Base-by-base conservation (phyloP, 805 yeast species). In the Cyberlindnera misumaiensis region DNA sequence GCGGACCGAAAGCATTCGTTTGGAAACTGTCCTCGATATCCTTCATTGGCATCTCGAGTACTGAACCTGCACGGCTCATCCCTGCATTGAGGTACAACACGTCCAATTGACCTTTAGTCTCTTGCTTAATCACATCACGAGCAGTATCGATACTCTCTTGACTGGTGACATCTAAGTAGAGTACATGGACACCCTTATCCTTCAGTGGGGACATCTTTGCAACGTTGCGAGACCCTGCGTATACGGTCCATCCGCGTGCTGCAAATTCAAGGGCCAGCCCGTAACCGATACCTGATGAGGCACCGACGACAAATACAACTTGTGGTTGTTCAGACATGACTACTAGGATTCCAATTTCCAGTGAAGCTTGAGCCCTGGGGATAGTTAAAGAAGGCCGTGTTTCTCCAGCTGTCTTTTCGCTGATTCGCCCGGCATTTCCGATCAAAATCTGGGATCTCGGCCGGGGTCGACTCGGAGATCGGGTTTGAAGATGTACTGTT, bases 281-380 rank as follows among this genome's bases (percentile, higher is more conserved):
- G 42, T 59, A 67, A 0, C 83, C 83, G 38, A 77, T 77, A 12
- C 83, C 83, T 0, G 75, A 66, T 0, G 80, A 73, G 6, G 78
- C 77, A 10, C 83, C 83, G 1, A 80, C 73, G 24, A 77, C 72
- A 32, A 78, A 62, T 5, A 77, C 84, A 8, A 20, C 24, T 20
- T 20, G 5, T 5, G 24, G 8, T 20, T 20, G 24, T 8, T 20
- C 24, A 20, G 24, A 20, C 24, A 20, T 20, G n/a, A n/a, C n/a
- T n/a, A n/a, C n/a, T n/a, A n/a, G n/a, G n/a, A n/a, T n/a, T n/a
- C n/a, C n/a, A n/a, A n/a, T n/a, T n/a, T n/a, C n/a, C n/a, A n/a
- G n/a, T n/a, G n/a, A n/a, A n/a, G n/a, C n/a, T 20, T 20, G 24
- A 8, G 8, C 24, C 24, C 24, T 20, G 24, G 8, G 24, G 24